phyloP scores from a whole-genome alignment of 78 protist genomes.

The Mastigamoeba balamuthi region DNA sequence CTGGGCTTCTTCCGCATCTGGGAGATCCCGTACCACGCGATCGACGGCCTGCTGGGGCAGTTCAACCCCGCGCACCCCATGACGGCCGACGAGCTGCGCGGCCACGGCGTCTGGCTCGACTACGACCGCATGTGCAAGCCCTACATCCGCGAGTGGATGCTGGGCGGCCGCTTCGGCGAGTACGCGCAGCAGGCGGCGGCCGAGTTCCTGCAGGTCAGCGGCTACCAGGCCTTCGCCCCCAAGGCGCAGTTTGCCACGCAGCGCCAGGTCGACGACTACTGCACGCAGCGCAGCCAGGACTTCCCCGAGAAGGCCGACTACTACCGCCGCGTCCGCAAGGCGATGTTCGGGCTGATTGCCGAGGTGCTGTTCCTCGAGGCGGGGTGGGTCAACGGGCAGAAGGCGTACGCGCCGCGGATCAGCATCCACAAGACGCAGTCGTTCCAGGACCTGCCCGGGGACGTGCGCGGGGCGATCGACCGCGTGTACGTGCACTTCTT shows the following conservation, averaged over 20 bases:
- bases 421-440: conserved; percentile 32
- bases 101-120: conserved; percentile 50
- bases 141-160: conserved; percentile 26
- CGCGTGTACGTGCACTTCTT: conserved; percentile 32
- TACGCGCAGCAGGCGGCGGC: conserved; percentile 3
- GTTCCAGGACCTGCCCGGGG: conserved; percentile 37
- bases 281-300: neutral
- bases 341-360: conserved; percentile 17
- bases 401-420: conserved; percentile 35
- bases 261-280: no score
- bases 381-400: conserved; percentile 10
- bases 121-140: conserved; percentile 15
- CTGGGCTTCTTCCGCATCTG: conserved; percentile 87
- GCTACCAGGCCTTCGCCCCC: conserved; percentile 1
- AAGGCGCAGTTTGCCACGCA: conserved; percentile 23
- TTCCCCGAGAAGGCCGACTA: neutral
- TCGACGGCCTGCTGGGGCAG: conserved; percentile 54
- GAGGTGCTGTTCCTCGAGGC: conserved; percentile 9
- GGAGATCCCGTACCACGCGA: conserved; percentile 46
- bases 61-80: conserved; percentile 59
- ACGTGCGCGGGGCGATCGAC: conserved; percentile 17
- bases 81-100: conserved; percentile 16
- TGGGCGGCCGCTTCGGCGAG: conserved; percentile 24
- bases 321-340: neutral
- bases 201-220: conserved; percentile 19